Evolutionary conservation across 2,329 filamentous ascomycete genomes (phyloP).

Genomic region (Neurospora crassa): DNA sequence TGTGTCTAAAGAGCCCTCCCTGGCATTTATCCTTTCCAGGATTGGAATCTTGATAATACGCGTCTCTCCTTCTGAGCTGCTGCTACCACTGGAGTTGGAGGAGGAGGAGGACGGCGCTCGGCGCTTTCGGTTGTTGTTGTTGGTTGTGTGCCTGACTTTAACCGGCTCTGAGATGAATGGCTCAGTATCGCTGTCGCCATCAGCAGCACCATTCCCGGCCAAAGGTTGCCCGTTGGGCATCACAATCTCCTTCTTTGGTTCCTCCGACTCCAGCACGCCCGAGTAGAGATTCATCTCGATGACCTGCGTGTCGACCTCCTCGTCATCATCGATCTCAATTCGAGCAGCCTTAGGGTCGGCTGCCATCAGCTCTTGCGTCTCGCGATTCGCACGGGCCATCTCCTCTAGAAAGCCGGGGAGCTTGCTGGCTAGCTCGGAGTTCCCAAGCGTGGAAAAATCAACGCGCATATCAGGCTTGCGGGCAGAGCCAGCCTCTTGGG

Average conservation of each 20-base stretch:
- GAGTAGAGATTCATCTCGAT: constrained; percentile 17
- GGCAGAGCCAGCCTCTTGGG: background rate
- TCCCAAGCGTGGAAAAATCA: constrained; percentile 13
- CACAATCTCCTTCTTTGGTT: background rate
- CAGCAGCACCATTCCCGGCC: background rate
- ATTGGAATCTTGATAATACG: constrained; percentile 14
- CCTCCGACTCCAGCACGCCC: constrained; percentile 14
- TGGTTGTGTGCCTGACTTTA: background rate
- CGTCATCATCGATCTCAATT: constrained; percentile 16
- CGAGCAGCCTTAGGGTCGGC: constrained; percentile 9
- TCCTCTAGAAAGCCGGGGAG: constrained; percentile 20
- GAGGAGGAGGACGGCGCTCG: background rate
- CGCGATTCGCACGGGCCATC: constrained; percentile 15
- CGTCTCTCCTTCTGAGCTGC: constrained; percentile 4
- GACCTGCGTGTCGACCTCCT: constrained; percentile 12
- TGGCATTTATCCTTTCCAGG: background rate
- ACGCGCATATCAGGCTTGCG: constrained; percentile 17
- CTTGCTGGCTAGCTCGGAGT: constrained; percentile 11
- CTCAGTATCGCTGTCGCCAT: background rate
- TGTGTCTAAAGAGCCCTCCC: background rate
- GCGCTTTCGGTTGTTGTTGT: background rate
- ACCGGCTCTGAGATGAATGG: background rate
- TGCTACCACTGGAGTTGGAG: constrained; percentile 1
- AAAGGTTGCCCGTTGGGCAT: background rate
- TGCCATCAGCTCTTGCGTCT: constrained; percentile 11